A percentile compares a stretch with the other conserved stretches of the same genome.
These are phyloP conservation scores for Tuber melanosporum DNA, from an alignment of 495 filamentous ascomycete species.

Conservation along the genomic window DNA sequence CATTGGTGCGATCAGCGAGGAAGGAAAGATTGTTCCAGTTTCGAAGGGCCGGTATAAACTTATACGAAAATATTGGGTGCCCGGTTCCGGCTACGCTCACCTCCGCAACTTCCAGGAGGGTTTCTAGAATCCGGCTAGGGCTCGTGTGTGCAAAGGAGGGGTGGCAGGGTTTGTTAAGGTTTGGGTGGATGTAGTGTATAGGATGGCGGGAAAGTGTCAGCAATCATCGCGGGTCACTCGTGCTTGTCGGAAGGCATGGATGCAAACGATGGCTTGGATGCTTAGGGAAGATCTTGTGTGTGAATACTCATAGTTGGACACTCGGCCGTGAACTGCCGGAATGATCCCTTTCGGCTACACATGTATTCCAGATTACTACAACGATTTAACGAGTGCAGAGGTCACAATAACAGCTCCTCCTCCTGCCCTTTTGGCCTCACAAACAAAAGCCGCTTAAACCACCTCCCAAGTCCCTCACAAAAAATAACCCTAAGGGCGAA, in stretches of 20 bases:
- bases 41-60: not conserved
- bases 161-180: not conserved
- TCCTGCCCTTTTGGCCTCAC: not conserved
- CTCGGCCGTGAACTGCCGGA: not conserved
- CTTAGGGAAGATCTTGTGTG: not conserved
- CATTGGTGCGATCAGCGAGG: not conserved
- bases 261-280: no score
- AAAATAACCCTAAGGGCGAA: not conserved
- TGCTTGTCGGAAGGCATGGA: not conserved
- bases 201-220: not conserved
- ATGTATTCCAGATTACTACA: not conserved
- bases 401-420: not conserved
- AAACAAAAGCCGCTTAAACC: not conserved
- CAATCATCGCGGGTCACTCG: not conserved
- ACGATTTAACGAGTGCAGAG: not conserved
- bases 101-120: not conserved
- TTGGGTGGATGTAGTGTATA: not conserved
- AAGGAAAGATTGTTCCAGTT: not conserved
- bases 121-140: not conserved
- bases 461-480: not conserved
- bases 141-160: not conserved
- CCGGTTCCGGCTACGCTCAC: not conserved
- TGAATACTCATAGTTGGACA: not conserved
- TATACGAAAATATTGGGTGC: not conserved
- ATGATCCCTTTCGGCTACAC: not conserved